Conservation (phyloP, 2,329 filamentous ascomycete species). For the Paraphaeosphaeria minitans region DNA sequence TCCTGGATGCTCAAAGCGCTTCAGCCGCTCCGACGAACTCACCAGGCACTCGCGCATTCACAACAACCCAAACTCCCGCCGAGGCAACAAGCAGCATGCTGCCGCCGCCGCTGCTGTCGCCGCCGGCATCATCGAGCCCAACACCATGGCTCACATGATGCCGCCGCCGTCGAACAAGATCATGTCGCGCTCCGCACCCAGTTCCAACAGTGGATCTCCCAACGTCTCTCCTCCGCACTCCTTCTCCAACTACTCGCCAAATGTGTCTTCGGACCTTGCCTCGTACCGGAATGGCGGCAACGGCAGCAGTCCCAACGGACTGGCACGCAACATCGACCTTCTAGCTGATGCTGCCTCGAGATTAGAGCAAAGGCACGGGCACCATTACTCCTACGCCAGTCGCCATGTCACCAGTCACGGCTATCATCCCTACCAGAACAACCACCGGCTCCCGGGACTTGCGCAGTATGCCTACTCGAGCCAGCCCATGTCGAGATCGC, state of each 20-base stretch:
- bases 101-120: constrained; percentile 61
- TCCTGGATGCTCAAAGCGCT: constrained; percentile 94
- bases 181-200: constrained; percentile 85
- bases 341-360: constrained; percentile 72
- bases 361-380: constrained; percentile 65
- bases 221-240: constrained; percentile 95
- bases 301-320: constrained; percentile 54
- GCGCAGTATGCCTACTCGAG: constrained; percentile 59
- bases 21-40: constrained; percentile 94
- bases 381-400: constrained; percentile 42
- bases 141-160: constrained; percentile 68
- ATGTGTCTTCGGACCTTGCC: constrained; percentile 62
- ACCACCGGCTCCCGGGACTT: constrained; percentile 64
- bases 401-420: constrained; percentile 49
- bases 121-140: constrained; percentile 58
- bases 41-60: constrained; percentile 97
- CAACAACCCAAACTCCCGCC: constrained; percentile 96
- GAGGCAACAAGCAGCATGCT: constrained; percentile 82
- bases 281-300: constrained; percentile 54
- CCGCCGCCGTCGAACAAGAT: constrained; percentile 73
- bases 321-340: constrained; percentile 67
- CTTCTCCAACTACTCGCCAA: constrained; percentile 67
- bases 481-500: constrained; percentile 88
- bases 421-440: constrained; percentile 53
- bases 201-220: constrained; percentile 85